These are phyloP conservation scores for Rhizomucor miehei DNA, from an alignment of 371 early-diverging fungal species.

Conservation along the genomic window DNA sequence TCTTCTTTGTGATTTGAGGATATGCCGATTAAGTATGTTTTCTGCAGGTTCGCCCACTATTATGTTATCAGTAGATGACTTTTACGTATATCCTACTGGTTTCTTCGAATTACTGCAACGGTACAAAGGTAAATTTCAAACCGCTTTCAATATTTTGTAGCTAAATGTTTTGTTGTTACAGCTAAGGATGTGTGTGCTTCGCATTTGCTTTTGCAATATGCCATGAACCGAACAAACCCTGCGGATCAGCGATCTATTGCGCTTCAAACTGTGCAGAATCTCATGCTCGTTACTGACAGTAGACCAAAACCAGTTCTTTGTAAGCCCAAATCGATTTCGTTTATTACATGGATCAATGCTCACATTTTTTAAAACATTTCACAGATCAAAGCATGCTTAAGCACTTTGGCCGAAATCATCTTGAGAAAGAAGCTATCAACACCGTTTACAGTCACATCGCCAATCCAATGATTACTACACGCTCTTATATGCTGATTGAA, in stretches of 20 bases:
- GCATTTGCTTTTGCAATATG: conserved; percentile 74
- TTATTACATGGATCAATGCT: conserved; percentile 6
- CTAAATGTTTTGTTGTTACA: conserved; percentile 11
- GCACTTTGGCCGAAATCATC: conserved; percentile 52
- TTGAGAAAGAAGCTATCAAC: conserved; percentile 68
- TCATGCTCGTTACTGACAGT: conserved; percentile 70
- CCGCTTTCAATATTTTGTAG: neutral
- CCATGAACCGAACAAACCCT: conserved; percentile 52
- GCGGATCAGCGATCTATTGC: conserved; percentile 37
- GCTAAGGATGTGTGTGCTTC: conserved; percentile 75
- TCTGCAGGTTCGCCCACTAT: conserved; percentile 27
- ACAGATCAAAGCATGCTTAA: conserved; percentile 38
- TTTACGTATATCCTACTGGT: conserved; percentile 38
- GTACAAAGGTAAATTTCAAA: conserved; percentile 36
- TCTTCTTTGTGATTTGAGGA: too few relatives aligned
- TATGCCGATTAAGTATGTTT: too few relatives aligned
- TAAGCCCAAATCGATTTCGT: conserved; percentile 28
- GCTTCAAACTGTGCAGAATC: conserved; percentile 62
- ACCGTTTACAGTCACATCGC: conserved; percentile 70
- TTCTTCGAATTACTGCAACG: conserved; percentile 68
- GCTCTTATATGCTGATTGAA: conserved; percentile 75
- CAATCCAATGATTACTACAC: conserved; percentile 79
- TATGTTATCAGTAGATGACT: conserved; percentile 27
- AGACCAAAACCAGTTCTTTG: conserved; percentile 61
- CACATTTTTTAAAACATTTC: conserved; percentile 1